phyloP scores from a whole-genome alignment of 78 protist genomes.

The Salpingoeca rosetta region DNA sequence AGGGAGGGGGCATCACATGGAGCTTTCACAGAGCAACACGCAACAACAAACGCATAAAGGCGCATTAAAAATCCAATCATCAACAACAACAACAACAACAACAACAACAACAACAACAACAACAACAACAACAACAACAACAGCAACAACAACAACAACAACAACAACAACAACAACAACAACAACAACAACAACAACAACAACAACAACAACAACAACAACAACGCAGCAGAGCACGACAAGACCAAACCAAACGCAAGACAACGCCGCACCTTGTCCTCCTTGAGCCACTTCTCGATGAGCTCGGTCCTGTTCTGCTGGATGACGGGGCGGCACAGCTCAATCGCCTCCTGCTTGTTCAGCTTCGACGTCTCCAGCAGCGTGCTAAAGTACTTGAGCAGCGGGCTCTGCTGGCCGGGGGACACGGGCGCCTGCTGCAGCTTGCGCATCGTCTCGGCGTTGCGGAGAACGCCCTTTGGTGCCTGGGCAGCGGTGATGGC shows the following conservation, averaged over 20 bases:
- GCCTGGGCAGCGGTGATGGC: constrained; percentile 82
- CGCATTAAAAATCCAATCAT: background rate
- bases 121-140: too few species aligned
- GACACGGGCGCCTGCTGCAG: constrained; percentile 65
- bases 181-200: too few species aligned
- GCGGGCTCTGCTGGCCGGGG: constrained; percentile 72
- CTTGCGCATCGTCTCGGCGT: constrained; percentile 73
- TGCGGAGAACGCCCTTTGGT: constrained; percentile 82
- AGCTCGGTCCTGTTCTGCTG: constrained; percentile 70
- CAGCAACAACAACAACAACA: too few species aligned
- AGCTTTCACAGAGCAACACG: too few species aligned
- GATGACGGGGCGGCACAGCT: constrained; percentile 86
- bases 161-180: too few species aligned
- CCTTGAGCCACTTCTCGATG: constrained; percentile 85
- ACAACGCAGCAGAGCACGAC: too few species aligned
- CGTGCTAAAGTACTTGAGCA: constrained; percentile 86
- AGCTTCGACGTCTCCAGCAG: constrained; percentile 84
- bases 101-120: too few species aligned
- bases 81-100: background rate
- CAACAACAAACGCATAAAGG: background rate
- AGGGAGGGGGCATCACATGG: too few species aligned
- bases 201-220: too few species aligned
- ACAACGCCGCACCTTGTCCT: constrained; percentile 83
- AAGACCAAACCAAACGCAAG: too few species aligned
- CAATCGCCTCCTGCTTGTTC: constrained; percentile 87